Conservation (phyloP, 1,139 yeast genomes). For the Blastobotrys illinoisensis region DNA sequence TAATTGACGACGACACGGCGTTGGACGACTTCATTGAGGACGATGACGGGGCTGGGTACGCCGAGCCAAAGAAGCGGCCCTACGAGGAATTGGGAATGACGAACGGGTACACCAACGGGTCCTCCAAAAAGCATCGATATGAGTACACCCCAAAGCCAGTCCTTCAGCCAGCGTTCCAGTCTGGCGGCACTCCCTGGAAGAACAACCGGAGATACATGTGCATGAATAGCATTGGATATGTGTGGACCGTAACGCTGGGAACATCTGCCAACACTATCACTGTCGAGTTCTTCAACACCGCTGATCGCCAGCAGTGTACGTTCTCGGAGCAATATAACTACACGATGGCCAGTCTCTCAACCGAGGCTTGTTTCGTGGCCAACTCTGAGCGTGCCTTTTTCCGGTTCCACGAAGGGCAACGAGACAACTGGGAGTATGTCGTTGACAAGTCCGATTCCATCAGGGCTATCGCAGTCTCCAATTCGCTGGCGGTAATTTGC, state of each 20-base stretch:
- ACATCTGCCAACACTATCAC: conserved; percentile 60
- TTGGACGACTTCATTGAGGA: conserved; percentile 46
- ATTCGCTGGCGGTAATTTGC: conserved; percentile 45
- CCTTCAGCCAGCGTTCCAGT: conserved; percentile 46
- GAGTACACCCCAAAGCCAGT: neutral
- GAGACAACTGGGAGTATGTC: conserved; percentile 38
- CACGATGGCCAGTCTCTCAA: conserved; percentile 72
- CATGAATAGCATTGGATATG: conserved; percentile 77
- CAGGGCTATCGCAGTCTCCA: conserved; percentile 48
- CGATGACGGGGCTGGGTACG: conserved; percentile 51
- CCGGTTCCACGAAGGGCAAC: conserved; percentile 31
- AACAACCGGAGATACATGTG: conserved; percentile 68
- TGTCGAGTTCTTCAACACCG: conserved; percentile 79
- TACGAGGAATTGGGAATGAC: conserved; percentile 1
- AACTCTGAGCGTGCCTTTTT: conserved; percentile 23
- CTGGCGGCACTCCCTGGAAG: conserved; percentile 85
- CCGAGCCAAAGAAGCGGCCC: conserved; percentile 10
- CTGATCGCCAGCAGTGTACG: conserved; percentile 76
- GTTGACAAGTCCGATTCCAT: conserved; percentile 43
- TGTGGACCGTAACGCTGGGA: conserved; percentile 68
- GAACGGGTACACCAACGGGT: neutral
- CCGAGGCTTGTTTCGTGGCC: conserved; percentile 62
- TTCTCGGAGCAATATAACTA: conserved; percentile 68
- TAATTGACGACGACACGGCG: conserved; percentile 22
- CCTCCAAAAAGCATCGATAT: neutral